Conservation (phyloP, 768 basidiomycete genomes). For the Suillus ampliporus region DNA sequence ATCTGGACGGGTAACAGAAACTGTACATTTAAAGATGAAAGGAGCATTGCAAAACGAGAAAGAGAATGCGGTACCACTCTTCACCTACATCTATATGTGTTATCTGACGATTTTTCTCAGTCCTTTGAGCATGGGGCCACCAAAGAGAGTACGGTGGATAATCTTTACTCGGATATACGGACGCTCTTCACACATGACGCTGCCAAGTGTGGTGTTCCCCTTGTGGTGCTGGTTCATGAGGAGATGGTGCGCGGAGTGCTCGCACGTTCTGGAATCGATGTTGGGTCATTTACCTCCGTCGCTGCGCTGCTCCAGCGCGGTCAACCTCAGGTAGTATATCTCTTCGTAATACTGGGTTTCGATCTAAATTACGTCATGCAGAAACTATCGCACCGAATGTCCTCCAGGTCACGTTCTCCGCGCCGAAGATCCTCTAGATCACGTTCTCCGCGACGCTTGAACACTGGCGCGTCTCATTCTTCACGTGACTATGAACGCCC, state of each 20-base stretch:
- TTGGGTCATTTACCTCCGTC: constrained; percentile 46
- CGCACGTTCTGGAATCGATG: constrained; percentile 47
- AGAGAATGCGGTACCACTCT: constrained; percentile 17
- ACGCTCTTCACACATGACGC: constrained; percentile 27
- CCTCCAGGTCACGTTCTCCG: constrained; percentile 17
- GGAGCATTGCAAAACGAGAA: constrained; percentile 16
- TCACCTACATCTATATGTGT: background rate
- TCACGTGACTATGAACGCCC: constrained; percentile 5
- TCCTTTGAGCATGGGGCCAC: constrained; percentile 12
- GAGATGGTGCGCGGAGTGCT: constrained; percentile 46
- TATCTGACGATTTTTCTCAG: constrained; percentile 20
- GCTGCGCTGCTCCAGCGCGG: constrained; percentile 20
- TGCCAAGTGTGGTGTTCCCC: constrained; percentile 33
- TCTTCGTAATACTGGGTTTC: background rate
- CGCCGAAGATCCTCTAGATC: constrained; percentile 15
- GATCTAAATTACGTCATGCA: constrained; percentile 14
- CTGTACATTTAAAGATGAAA: constrained; percentile 26
- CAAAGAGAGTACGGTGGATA: constrained; percentile 6
- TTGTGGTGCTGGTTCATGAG: constrained; percentile 54
- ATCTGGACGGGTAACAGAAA: constrained; percentile 16
- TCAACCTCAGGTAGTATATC: constrained; percentile 10
- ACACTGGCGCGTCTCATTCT: background rate
- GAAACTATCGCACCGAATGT: constrained; percentile 7
- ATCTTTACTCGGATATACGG: constrained; percentile 23
- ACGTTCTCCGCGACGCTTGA: constrained; percentile 15